These are phyloP conservation scores for Penicillium sp. DNA, from an alignment of 2,329 filamentous ascomycete species.

Conservation along the genomic window DNA sequence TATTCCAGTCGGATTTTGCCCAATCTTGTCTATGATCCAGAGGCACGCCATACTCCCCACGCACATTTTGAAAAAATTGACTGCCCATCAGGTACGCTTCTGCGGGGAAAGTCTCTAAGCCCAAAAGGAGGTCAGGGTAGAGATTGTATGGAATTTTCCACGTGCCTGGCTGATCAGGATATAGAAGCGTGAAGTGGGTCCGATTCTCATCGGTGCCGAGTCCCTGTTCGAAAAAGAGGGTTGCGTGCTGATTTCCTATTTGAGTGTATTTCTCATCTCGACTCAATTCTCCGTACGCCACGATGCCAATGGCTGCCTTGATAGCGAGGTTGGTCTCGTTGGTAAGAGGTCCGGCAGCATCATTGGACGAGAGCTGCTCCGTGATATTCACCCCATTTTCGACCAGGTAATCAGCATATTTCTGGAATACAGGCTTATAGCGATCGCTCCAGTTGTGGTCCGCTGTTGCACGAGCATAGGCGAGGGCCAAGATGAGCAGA, in stretches of 20 bases:
- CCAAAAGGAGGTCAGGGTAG: slow-evolving; percentile 37
- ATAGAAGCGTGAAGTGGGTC: slow-evolving; percentile 39
- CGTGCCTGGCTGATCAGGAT: slow-evolving; percentile 26
- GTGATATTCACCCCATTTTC: slow-evolving; percentile 36
- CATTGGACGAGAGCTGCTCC: slow-evolving; percentile 40
- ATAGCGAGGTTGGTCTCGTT: slow-evolving; percentile 46
- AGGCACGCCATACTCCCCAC: slow-evolving; percentile 34
- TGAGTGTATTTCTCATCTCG: slow-evolving; percentile 33
- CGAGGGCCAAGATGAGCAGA: slow-evolving; percentile 34
- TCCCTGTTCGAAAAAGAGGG: slow-evolving; percentile 30
- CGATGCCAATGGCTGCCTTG: slow-evolving; percentile 44
- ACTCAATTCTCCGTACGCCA: slow-evolving; percentile 39
- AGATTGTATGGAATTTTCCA: slow-evolving; percentile 41
- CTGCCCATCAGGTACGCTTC: slow-evolving; percentile 33
- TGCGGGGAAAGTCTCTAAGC: slow-evolving; percentile 34
- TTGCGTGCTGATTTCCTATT: slow-evolving; percentile 31
- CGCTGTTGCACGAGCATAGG: slow-evolving; percentile 36
- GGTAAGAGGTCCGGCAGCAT: slow-evolving; percentile 35
- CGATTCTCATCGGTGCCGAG: slow-evolving; percentile 31
- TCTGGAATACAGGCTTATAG: slow-evolving; percentile 31
- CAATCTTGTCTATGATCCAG: slow-evolving; percentile 38
- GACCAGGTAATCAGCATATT: slow-evolving; percentile 40
- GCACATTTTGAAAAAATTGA: slow-evolving; percentile 33
- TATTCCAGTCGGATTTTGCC: slow-evolving; percentile 43
- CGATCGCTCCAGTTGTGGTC: slow-evolving; percentile 33